Evolutionary conservation across 352 stramenopile genomes (phyloP).

Genomic region (Phytopythium sindhum): DNA sequence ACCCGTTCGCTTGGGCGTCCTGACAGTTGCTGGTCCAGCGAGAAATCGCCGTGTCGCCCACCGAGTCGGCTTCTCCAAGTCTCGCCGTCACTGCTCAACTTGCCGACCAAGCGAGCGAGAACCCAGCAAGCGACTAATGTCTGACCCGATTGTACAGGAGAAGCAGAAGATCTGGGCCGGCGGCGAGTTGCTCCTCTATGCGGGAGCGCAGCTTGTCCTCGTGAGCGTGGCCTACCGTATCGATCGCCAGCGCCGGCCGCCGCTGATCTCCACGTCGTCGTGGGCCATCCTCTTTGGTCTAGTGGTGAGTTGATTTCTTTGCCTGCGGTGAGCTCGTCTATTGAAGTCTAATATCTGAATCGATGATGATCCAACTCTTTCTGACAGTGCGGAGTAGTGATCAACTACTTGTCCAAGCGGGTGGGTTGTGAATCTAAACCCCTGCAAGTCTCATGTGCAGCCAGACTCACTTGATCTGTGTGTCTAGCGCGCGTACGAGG

Average conservation of each 20-base stretch:
- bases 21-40: too few relatives aligned
- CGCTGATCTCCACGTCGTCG: slow-evolving; percentile 41
- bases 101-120: too few relatives aligned
- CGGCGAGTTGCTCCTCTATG: slow-evolving; percentile 41
- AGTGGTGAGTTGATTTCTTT: slow-evolving; percentile 17
- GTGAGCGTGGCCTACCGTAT: slow-evolving; percentile 60
- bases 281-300: slow-evolving; percentile 58
- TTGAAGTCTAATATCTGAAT: too few relatives aligned
- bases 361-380: too few relatives aligned
- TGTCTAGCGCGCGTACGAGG: slow-evolving; percentile 21
- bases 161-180: slow-evolving; percentile 35
- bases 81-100: too few relatives aligned
- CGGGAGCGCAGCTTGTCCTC: slow-evolving; percentile 42
- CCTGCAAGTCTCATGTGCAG: too few relatives aligned
- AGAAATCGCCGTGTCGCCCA: slow-evolving; percentile 1
- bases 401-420: slow-evolving; percentile 23
- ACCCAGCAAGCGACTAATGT: not conserved
- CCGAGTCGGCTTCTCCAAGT: too few relatives aligned
- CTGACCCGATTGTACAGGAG: not conserved
- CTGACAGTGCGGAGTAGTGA: slow-evolving; percentile 25
- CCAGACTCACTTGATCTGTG: not conserved
- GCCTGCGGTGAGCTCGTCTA: not conserved
- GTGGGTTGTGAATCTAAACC: slow-evolving; percentile 1
- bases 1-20: too few relatives aligned
- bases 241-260: slow-evolving; percentile 29